Evolutionary conservation across 1,284 basidiomycete genomes (phyloP).

Genomic region (Tylopilus sp.): DNA sequence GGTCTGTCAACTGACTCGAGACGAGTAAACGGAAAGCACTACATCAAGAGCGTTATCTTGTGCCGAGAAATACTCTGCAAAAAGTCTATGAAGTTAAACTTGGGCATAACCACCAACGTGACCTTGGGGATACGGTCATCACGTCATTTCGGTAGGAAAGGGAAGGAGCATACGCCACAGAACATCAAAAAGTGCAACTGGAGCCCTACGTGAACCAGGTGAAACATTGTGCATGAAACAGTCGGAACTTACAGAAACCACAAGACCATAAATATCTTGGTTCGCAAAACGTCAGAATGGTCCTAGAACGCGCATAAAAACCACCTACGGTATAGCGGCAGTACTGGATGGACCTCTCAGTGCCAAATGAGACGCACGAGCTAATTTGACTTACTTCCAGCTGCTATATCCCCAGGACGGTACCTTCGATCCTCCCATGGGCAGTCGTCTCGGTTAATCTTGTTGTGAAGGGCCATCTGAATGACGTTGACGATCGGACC

Average conservation of each 20-base stretch:
- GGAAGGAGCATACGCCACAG: constrained; percentile 40
- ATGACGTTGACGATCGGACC: constrained; percentile 55
- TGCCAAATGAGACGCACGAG: neutral
- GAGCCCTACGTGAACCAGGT: constrained; percentile 10
- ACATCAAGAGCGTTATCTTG: constrained; percentile 63
- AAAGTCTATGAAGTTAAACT: constrained; percentile 65
- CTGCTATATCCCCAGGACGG: constrained; percentile 51
- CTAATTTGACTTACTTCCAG: constrained; percentile 40
- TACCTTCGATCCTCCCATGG: constrained; percentile 40
- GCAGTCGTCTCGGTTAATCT: constrained; percentile 39
- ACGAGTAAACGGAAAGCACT: constrained; percentile 8
- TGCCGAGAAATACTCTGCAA: constrained; percentile 65
- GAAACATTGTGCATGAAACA: neutral
- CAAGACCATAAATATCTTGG: constrained; percentile 67
- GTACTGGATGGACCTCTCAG: constrained; percentile 23
- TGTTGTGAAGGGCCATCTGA: constrained; percentile 47
- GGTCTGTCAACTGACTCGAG: neutral
- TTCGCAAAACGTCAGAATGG: constrained; percentile 14
- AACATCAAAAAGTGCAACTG: constrained; percentile 56
- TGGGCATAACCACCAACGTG: constrained; percentile 65
- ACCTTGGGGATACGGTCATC: constrained; percentile 36
- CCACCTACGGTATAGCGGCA: constrained; percentile 37
- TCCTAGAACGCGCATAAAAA: neutral
- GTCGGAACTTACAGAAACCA: constrained; percentile 46
- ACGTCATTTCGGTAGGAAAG: neutral